phyloP scores from a whole-genome alignment of 2,329 filamentous ascomycete genomes.

The Diplodia scrobiculata region DNA sequence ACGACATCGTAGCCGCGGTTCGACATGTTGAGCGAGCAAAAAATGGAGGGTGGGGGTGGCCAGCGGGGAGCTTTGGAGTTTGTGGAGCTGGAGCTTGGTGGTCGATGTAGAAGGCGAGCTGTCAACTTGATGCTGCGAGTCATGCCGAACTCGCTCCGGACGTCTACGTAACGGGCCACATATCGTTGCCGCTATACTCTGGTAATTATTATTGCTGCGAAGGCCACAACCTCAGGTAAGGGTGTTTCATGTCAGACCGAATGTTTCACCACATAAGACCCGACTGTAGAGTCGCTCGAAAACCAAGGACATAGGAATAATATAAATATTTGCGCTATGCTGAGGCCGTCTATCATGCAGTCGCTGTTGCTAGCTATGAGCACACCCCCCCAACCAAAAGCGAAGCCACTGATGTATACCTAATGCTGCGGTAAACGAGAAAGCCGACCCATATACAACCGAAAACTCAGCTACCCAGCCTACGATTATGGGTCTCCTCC shows the following conservation, averaged over 20 bases:
- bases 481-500: not conserved
- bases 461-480: slow-evolving; percentile 3
- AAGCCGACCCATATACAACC: slow-evolving; percentile 5
- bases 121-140: slow-evolving; percentile 29
- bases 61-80: slow-evolving; percentile 6
- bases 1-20: slow-evolving; percentile 95
- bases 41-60: not conserved
- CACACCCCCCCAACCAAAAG: slow-evolving; percentile 10
- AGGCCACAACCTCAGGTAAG: not conserved
- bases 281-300: not conserved
- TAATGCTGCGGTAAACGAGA: not conserved
- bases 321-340: not conserved
- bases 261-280: not conserved
- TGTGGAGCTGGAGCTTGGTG: slow-evolving; percentile 22
- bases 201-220: too few relatives aligned
- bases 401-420: not conserved
- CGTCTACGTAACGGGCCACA: slow-evolving; percentile 1
- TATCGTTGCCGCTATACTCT: not conserved
- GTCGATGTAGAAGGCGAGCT: slow-evolving; percentile 25
- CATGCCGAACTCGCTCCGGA: slow-evolving; percentile 16
- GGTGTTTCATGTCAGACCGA: not conserved
- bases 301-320: not conserved
- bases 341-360: slow-evolving; percentile 26
- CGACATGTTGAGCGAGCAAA: slow-evolving; percentile 59
- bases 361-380: slow-evolving; percentile 8